Evolutionary conservation across 2,329 filamentous ascomycete species (phyloP).

Genomic region (Hansfordia pulvinata): DNA sequence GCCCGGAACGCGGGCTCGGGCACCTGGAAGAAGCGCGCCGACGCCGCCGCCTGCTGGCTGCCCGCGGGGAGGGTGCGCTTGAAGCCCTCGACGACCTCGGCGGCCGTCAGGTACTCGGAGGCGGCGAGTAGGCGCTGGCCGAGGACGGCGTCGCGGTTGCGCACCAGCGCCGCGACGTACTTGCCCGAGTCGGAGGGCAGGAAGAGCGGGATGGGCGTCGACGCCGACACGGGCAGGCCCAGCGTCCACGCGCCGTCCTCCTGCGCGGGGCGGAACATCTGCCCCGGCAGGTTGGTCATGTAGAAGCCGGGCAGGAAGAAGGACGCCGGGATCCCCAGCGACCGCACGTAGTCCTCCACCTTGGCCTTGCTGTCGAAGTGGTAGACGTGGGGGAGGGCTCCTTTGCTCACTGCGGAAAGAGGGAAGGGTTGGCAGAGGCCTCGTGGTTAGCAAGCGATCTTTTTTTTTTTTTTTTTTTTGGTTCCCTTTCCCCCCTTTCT

Average conservation of each 20-base stretch:
- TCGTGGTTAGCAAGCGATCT: no score
- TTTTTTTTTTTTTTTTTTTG: no score
- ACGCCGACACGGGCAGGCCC: constrained; percentile 15
- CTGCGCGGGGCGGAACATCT: constrained; percentile 13
- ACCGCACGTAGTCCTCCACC: constrained; percentile 38
- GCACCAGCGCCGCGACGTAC: constrained; percentile 22
- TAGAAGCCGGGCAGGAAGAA: constrained; percentile 40
- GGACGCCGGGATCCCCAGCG: constrained; percentile 27
- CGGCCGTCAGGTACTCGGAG: constrained; percentile 23
- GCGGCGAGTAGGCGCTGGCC: constrained; percentile 29
- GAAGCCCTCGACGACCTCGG: constrained; percentile 24
- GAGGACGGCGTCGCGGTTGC: constrained; percentile 20
- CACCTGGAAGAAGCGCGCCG: constrained; percentile 19
- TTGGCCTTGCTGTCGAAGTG: constrained; percentile 45
- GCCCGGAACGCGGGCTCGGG: constrained; percentile 26
- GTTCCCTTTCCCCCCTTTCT: no score
- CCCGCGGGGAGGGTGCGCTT: constrained; percentile 20
- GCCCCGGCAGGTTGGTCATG: constrained; percentile 32
- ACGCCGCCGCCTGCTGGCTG: constrained; percentile 24
- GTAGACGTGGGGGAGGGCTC: constrained; percentile 24
- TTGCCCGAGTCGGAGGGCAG: constrained; percentile 22
- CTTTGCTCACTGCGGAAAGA: constrained; percentile 20
- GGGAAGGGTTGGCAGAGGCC: constrained; percentile 1
- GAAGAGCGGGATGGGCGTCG: constrained; percentile 20
- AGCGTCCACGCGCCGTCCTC: constrained; percentile 19